These are phyloP conservation scores for Leccinum variicolor DNA, from an alignment of 768 basidiomycete genomes.

Conservation along the genomic window DNA sequence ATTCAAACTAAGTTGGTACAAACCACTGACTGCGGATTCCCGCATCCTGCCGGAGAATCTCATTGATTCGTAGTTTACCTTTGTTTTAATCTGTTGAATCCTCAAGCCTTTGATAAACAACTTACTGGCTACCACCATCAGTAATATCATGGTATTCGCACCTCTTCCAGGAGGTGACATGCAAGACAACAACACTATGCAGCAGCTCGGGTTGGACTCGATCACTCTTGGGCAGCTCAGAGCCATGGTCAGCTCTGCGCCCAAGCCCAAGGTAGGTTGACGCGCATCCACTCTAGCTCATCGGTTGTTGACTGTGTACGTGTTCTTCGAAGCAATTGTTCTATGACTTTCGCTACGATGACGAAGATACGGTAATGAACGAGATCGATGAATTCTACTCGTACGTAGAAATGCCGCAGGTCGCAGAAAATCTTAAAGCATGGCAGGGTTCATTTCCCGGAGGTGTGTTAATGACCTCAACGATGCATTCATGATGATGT, in stretches of 20 bases:
- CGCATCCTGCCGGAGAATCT: not conserved
- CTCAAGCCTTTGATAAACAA: constrained; percentile 26
- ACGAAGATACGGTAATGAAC: constrained; percentile 93
- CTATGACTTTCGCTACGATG: constrained; percentile 93
- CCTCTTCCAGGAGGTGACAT: constrained; percentile 26
- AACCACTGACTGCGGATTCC: constrained; percentile 5
- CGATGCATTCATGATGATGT: not conserved
- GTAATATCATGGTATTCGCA: constrained; percentile 31
- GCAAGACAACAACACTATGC: constrained; percentile 31
- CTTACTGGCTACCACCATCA: constrained; percentile 11
- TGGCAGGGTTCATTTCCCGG: constrained; percentile 83
- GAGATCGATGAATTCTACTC: constrained; percentile 99
- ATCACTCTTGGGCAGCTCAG: constrained; percentile 81
- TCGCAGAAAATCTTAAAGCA: constrained; percentile 80
- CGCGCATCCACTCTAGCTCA: constrained; percentile 4
- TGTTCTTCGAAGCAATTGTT: constrained; percentile 61
- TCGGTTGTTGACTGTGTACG: constrained; percentile 18
- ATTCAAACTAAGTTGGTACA: constrained; percentile 7
- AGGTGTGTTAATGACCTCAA: constrained; percentile 43
- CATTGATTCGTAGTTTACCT: constrained; percentile 10
- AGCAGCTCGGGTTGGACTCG: constrained; percentile 56
- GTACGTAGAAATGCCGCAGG: constrained; percentile 92
- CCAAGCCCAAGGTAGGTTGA: constrained; percentile 68
- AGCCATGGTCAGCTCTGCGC: constrained; percentile 62
- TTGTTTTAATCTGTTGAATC: constrained; percentile 25